A percentile compares a stretch with the other conserved stretches of the same genome.
These are phyloP conservation scores for Apiospora rasikravindrae DNA, from an alignment of 2,329 filamentous ascomycete genomes.

Conservation along the genomic window DNA sequence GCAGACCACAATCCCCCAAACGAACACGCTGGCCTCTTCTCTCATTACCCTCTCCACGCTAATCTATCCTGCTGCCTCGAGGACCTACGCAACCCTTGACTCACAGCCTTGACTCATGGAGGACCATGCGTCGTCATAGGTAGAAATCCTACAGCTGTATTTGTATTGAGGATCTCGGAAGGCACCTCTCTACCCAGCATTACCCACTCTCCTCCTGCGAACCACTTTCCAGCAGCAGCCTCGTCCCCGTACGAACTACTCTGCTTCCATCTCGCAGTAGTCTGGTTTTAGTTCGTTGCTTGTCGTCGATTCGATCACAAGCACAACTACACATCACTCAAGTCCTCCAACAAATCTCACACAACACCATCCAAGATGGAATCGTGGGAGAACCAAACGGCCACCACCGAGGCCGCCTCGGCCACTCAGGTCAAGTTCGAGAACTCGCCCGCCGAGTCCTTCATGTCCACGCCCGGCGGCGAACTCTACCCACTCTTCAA, in stretches of 20 bases:
- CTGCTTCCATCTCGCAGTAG: conserved; percentile 28
- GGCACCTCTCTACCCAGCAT: conserved; percentile 40
- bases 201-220: conserved; percentile 16
- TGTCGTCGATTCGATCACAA: background rate
- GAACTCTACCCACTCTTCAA: conserved; percentile 56
- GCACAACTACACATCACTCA: conserved; percentile 20
- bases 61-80: conserved; percentile 21
- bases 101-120: conserved; percentile 29
- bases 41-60: background rate
- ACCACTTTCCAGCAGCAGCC: conserved; percentile 21
- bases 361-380: conserved; percentile 41
- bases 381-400: conserved; percentile 43
- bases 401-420: conserved; percentile 36
- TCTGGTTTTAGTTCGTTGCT: conserved; percentile 22
- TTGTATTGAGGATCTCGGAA: conserved; percentile 46
- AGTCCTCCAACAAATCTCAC: conserved; percentile 28
- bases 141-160: conserved; percentile 32
- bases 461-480: conserved; percentile 55
- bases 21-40: conserved; percentile 26
- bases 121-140: conserved; percentile 30
- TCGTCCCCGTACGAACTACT: too few relatives aligned
- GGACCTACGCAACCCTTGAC: conserved; percentile 6
- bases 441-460: conserved; percentile 59
- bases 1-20: background rate
- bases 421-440: conserved; percentile 56